These are phyloP conservation scores for Coemansia sp. DNA, from an alignment of 192 early-diverging fungal species.

Conservation along the genomic window DNA sequence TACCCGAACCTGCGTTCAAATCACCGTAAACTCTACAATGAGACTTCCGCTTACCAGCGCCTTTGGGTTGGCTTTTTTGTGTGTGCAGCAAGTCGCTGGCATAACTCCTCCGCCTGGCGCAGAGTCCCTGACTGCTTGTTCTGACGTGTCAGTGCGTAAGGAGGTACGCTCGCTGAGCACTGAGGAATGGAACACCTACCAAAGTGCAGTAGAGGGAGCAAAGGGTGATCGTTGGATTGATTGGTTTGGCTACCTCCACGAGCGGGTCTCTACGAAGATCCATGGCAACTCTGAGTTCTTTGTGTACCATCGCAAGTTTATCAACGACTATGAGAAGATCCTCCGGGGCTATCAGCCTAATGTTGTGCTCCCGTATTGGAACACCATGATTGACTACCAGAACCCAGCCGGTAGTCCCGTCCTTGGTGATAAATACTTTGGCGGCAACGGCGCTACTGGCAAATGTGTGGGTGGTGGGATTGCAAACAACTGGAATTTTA, in stretches of 20 bases:
- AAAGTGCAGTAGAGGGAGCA: slow-evolving; percentile 23
- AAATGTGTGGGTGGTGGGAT: slow-evolving; percentile 35
- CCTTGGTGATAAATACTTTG: slow-evolving; percentile 36
- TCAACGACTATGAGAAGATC: slow-evolving; percentile 54
- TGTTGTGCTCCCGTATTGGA: slow-evolving; percentile 52
- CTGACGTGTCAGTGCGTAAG: slow-evolving; percentile 37
- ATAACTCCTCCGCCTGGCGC: slow-evolving; percentile 36
- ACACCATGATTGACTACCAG: slow-evolving; percentile 48
- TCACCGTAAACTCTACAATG: slow-evolving; percentile 14
- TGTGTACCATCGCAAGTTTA: slow-evolving; percentile 55
- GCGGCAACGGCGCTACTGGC: slow-evolving; percentile 42
- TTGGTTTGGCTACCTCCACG: slow-evolving; percentile 50
- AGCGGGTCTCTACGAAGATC: slow-evolving; percentile 16
- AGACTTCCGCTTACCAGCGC: slow-evolving; percentile 23
- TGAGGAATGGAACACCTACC: slow-evolving; percentile 45
- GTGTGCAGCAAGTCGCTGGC: slow-evolving; percentile 3
- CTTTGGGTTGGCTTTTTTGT: slow-evolving; percentile 29
- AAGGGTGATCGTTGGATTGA: slow-evolving; percentile 44
- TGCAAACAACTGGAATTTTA: slow-evolving; percentile 18
- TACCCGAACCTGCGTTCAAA: neutral
- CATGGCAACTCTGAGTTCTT: slow-evolving; percentile 52
- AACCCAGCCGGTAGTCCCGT: slow-evolving; percentile 28
- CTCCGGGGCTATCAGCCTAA: slow-evolving; percentile 49
- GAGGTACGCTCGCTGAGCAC: slow-evolving; percentile 44
- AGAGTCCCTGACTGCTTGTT: slow-evolving; percentile 20